Percentiles rank a stretch among this genome's conserved stretches.
Conservation (phyloP, 2,329 filamentous ascomycete genomes). For the Cordyceps cicadae region DNA sequence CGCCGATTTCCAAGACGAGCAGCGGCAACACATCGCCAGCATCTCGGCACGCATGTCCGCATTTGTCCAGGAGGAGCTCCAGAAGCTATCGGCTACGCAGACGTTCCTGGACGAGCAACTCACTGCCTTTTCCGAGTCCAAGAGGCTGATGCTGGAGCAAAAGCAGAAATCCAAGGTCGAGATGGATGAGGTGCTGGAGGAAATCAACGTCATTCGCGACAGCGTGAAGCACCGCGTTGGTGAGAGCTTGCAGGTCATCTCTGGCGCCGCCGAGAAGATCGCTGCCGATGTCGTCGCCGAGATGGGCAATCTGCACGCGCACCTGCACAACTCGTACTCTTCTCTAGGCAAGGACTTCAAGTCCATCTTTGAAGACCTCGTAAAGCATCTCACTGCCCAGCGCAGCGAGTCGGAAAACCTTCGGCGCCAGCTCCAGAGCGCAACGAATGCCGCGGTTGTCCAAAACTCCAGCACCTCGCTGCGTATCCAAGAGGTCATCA, state of each 20-base stretch:
- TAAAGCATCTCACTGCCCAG: constrained; percentile 66
- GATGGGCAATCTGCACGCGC: constrained; percentile 71
- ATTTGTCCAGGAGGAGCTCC: constrained; percentile 69
- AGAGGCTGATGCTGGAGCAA: constrained; percentile 58
- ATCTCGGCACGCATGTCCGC: constrained; percentile 64
- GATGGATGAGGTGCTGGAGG: constrained; percentile 85
- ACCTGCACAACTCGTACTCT: constrained; percentile 79
- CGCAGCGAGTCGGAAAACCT: constrained; percentile 67
- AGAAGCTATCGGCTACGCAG: constrained; percentile 62
- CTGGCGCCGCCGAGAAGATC: constrained; percentile 77
- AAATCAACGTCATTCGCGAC: constrained; percentile 83
- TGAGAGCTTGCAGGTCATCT: constrained; percentile 74
- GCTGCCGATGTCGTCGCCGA: constrained; percentile 83
- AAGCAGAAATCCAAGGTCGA: constrained; percentile 66
- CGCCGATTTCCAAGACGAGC: constrained; percentile 61
- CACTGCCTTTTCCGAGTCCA: constrained; percentile 57
- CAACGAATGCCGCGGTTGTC: constrained; percentile 59
- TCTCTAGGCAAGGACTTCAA: constrained; percentile 81
- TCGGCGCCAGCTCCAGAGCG: constrained; percentile 60
- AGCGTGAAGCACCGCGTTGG: constrained; percentile 81
- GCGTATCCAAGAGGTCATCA: constrained; percentile 59
- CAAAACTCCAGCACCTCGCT: constrained; percentile 60
- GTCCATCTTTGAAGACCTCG: constrained; percentile 70
- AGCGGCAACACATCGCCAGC: constrained; percentile 59
- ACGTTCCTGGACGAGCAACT: constrained; percentile 62